Evolutionary conservation across 768 basidiomycete genomes (phyloP).

Genomic region (Lactarius indigo): DNA sequence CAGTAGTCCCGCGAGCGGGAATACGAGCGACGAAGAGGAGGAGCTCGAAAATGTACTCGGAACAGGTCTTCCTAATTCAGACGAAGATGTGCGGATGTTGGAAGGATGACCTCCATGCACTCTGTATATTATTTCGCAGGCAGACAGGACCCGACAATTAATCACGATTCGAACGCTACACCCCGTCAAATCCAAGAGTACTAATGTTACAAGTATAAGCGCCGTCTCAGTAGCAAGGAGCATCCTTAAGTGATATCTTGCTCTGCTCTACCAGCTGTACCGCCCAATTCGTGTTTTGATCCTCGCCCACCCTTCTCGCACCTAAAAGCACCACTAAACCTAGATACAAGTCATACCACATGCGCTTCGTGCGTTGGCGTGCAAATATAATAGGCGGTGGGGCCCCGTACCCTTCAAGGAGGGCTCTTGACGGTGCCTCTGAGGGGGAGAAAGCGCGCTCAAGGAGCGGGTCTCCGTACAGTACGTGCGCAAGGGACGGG

Average conservation of each 20-base stretch:
- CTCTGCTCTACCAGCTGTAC: slow-evolving; percentile 31
- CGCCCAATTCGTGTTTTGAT: slow-evolving; percentile 40
- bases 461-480: slow-evolving; percentile 77
- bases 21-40: slow-evolving; percentile 26
- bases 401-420: slow-evolving; percentile 61
- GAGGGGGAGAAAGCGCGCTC: slow-evolving; percentile 56
- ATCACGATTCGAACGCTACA: not conserved
- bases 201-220: not conserved
- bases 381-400: slow-evolving; percentile 50
- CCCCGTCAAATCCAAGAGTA: not conserved
- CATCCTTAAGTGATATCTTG: slow-evolving; percentile 44
- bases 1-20: slow-evolving; percentile 34
- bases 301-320: slow-evolving; percentile 33
- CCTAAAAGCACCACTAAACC: slow-evolving; percentile 49
- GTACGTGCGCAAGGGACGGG: slow-evolving; percentile 42
- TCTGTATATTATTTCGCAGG: not conserved
- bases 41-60: slow-evolving; percentile 26
- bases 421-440: slow-evolving; percentile 33
- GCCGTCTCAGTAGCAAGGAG: slow-evolving; percentile 42
- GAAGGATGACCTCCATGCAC: slow-evolving; percentile 8
- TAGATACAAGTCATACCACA: slow-evolving; percentile 73
- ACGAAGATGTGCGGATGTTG: slow-evolving; percentile 23
- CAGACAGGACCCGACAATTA: not conserved
- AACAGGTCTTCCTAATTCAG: slow-evolving; percentile 21
- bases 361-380: slow-evolving; percentile 69